phyloP scores from a whole-genome alignment of 169 alveolate species.

The Plasmodium inui region DNA sequence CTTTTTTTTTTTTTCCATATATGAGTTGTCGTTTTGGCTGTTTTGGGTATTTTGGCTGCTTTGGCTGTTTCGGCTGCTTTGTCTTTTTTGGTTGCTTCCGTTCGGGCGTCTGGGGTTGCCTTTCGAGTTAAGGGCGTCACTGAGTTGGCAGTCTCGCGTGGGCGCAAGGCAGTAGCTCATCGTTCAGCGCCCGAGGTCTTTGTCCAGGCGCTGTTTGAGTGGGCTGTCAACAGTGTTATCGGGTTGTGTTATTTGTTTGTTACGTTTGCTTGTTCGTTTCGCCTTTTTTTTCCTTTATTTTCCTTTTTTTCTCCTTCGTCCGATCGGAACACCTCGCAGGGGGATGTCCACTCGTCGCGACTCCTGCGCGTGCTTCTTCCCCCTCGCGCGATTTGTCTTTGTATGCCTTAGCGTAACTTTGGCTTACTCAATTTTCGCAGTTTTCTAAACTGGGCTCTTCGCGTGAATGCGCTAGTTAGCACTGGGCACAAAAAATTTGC shows the following conservation, averaged over 20 bases:
- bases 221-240: neutral
- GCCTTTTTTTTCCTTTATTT: neutral
- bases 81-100: neutral
- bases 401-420: neutral
- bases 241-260: neutral
- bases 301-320: neutral
- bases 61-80: neutral
- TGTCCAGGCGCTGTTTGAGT: neutral
- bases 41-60: neutral
- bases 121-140: constrained; percentile 7
- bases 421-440: neutral
- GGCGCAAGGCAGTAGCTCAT: constrained; percentile 29
- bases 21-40: constrained; percentile 1
- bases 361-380: neutral
- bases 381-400: neutral
- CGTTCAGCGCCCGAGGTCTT: neutral
- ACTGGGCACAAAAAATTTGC: neutral
- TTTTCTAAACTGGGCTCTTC: neutral
- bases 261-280: neutral
- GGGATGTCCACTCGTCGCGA: neutral
- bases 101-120: constrained; percentile 8
- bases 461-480: neutral
- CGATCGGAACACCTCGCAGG: neutral
- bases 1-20: constrained; percentile 7
- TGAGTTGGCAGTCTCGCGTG: neutral